Base-by-base conservation (phyloP, 2,329 filamentous ascomycete species). In the Colletotrichum cordylinicola region DNA sequence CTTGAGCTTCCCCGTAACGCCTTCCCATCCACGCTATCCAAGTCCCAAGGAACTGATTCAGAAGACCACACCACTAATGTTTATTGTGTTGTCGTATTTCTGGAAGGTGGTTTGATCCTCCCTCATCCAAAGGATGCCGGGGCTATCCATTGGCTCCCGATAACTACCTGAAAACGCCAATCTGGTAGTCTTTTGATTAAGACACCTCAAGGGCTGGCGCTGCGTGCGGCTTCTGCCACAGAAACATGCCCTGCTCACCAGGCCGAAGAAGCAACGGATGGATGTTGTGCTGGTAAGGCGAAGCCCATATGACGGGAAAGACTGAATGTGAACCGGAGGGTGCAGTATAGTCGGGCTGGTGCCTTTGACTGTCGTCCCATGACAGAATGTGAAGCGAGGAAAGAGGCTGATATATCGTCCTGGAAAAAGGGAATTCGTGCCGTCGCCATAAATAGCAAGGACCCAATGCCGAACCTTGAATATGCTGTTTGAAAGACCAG, bases 401-500 rank as follows among this genome's bases (percentile, higher is more conserved):
- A 71, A 52, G 43, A 71, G 48, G 31, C 35, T 55, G 65, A 60
- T 60, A 60, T 64, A 58, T 73, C 70, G 35, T 76, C 58, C 37
- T 60, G 21, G 8, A 58, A 55, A 74, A 64, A 66, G 64, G 43
- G 31, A 73, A 68, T 64, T 62, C 70, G 29, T 73, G 70, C 64
- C 56, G 33, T 70, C 67, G 68, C 69, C 74, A 70, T 69, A 72
- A 72, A 74, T 62, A 61, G 69, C 74, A 76, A 77, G 61, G 56
- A 77, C 60, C 74, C 74, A 61, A 70, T 76, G 74, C 74, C 71
- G 56, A 71, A 68, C 72, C 72, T 71, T 75, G 43, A 72, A 67
- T 60, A 77, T 77, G 77, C 72, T 72, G 74, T 69, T 52, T 65
- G 70, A 78, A 77, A 78, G 73, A 77, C 83, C 84, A 81, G 80